A percentile compares a stretch with the other conserved stretches of the same genome.
These are phyloP conservation scores for Pichia gijzeniarum DNA, from an alignment of 805 yeast genomes.

Conservation along the genomic window DNA sequence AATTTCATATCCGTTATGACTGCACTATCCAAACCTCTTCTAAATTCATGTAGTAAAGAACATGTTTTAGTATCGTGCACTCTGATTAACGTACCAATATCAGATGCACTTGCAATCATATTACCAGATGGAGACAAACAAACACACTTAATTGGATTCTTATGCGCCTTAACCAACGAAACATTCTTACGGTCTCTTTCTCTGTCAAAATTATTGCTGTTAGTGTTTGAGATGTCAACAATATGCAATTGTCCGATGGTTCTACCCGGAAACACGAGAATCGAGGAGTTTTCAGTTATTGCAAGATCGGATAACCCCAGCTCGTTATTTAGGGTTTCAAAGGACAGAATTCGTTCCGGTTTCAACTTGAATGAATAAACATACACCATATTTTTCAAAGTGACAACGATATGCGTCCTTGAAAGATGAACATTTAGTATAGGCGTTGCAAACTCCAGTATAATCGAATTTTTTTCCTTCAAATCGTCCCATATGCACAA, in stretches of 20 bases:
- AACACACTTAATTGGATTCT: slow-evolving; percentile 53
- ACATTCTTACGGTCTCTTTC: slow-evolving; percentile 60
- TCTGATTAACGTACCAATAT: slow-evolving; percentile 74
- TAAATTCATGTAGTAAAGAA: slow-evolving; percentile 68
- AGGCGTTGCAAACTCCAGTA: slow-evolving; percentile 70
- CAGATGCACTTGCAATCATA: slow-evolving; percentile 74
- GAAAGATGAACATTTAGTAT: slow-evolving; percentile 70
- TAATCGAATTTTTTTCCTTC: slow-evolving; percentile 64
- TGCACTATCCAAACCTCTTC: slow-evolving; percentile 88
- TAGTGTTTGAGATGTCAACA: slow-evolving; percentile 52
- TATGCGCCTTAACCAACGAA: slow-evolving; percentile 73
- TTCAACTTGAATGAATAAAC: slow-evolving; percentile 79
- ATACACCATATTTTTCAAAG: slow-evolving; percentile 57
- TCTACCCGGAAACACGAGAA: slow-evolving; percentile 74
- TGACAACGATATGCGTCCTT: slow-evolving; percentile 68
- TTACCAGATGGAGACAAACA: slow-evolving; percentile 59
- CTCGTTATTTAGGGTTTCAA: slow-evolving; percentile 61
- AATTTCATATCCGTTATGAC: slow-evolving; percentile 76
- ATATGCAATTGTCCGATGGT: slow-evolving; percentile 73
- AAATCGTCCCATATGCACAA: slow-evolving; percentile 90
- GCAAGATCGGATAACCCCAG: slow-evolving; percentile 52
- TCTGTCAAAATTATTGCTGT: slow-evolving; percentile 28
- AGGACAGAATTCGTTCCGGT: slow-evolving; percentile 57
- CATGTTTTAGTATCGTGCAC: slow-evolving; percentile 66
- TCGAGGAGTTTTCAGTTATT: slow-evolving; percentile 24